Evolutionary conservation across 768 basidiomycete species (phyloP).

Genomic region (Pluteus cervinus): DNA sequence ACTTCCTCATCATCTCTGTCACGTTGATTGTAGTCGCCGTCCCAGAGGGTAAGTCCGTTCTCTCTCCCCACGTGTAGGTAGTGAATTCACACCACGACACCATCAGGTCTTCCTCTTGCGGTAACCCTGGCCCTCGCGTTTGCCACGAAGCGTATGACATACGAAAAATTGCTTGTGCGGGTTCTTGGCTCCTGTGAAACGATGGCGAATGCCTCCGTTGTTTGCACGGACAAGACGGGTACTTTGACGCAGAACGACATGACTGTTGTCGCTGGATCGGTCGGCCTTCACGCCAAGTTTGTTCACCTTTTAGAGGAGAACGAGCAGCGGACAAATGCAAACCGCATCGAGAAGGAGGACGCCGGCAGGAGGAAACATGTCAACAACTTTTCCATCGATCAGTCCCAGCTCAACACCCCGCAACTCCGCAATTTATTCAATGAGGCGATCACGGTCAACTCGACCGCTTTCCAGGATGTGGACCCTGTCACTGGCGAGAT

Average conservation of each 20-base stretch:
- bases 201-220: conserved; percentile 96
- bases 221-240: conserved; percentile 95
- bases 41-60: conserved; percentile 32
- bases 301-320: conserved; percentile 75
- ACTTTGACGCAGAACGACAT: conserved; percentile 94
- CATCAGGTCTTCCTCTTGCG: conserved; percentile 80
- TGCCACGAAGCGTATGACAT: conserved; percentile 97
- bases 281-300: conserved; percentile 94
- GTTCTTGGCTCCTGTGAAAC: conserved; percentile 97
- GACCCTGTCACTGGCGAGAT: conserved; percentile 52
- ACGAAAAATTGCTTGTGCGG: conserved; percentile 91
- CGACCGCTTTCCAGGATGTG: conserved; percentile 87
- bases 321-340: conserved; percentile 62
- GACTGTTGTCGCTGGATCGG: conserved; percentile 93
- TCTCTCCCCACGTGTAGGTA: background rate
- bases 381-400: conserved; percentile 85
- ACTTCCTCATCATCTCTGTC: conserved; percentile 92
- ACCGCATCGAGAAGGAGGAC: conserved; percentile 35
- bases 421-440: conserved; percentile 68
- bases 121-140: conserved; percentile 96
- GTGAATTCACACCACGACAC: conserved; percentile 5
- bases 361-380: conserved; percentile 37
- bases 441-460: conserved; percentile 84
- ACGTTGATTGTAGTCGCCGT: conserved; percentile 59
- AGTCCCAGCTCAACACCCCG: conserved; percentile 56